A percentile compares a stretch with the other conserved stretches of the same genome.
phyloP scores from a whole-genome alignment of 1,284 basidiomycete species.

The Boletus mariae region DNA sequence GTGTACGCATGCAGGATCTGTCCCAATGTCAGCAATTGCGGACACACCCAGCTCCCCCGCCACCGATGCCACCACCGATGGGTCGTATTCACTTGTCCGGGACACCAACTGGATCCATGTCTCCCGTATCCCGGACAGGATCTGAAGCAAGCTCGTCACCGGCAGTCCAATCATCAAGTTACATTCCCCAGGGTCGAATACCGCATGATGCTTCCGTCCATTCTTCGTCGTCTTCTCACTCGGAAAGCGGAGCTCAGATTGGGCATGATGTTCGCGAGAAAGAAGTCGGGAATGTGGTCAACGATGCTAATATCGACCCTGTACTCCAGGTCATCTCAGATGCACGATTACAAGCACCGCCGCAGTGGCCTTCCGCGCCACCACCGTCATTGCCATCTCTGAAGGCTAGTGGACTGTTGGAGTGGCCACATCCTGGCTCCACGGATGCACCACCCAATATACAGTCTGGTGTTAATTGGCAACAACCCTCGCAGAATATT shows the following conservation, averaged over 20 bases:
- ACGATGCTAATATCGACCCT: constrained; percentile 33
- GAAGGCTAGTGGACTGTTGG: constrained; percentile 67
- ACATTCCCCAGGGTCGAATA: constrained; percentile 17
- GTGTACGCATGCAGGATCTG: constrained; percentile 47
- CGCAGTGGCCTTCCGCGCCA: constrained; percentile 8
- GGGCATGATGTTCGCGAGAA: constrained; percentile 27
- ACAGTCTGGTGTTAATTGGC: constrained; percentile 23
- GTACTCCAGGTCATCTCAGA: constrained; percentile 25
- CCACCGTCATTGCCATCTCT: constrained; percentile 59
- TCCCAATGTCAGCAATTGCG: constrained; percentile 17
- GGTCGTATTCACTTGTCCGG: constrained; percentile 14
- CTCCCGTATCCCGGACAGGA: constrained; percentile 22
- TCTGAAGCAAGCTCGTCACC: constrained; percentile 19
- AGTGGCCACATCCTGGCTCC: constrained; percentile 39
- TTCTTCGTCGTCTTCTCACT: constrained; percentile 13
- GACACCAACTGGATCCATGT: constrained; percentile 15
- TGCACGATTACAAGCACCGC: constrained; percentile 15
- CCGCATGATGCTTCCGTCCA: constrained; percentile 19
- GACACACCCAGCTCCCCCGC: constrained; percentile 15
- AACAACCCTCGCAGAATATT: constrained; percentile 24
- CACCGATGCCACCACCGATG: constrained; percentile 17
- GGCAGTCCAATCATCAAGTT: constrained; percentile 11
- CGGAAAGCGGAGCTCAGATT: constrained; percentile 18
- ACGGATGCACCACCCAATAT: constrained; percentile 16
- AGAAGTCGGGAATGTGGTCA: constrained; percentile 20